Evolutionary conservation across 78 protist genomes (phyloP), one percentile per base, ranked within the genome.

Genomic region (Planoprotostelium fungivorum): DNA sequence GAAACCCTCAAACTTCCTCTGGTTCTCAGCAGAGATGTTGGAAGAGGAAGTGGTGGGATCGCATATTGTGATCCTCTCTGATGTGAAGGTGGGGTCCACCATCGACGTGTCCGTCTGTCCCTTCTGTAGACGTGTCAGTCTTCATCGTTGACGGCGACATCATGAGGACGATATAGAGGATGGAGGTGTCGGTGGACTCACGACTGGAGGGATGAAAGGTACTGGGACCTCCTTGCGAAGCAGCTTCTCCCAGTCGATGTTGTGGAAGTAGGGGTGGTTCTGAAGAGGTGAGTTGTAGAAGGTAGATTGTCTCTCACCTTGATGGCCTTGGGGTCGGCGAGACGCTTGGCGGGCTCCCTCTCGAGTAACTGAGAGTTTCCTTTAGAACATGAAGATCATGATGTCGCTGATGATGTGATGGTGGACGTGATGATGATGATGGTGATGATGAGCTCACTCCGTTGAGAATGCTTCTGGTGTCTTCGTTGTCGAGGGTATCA

Each of bases 241-340:
- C 35, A 96, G 85, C 86, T n/a, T n/a, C 36, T 88, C 96, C 97
- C 96, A 95, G 90, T 95, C 95, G 87, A 93, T 93, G 0, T 86
- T 23, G 1, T 36, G 36, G 35, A 92, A 95, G 92, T 87, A 95
- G 84, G 95, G 92, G 63, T 95, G 96, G 31, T 89, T 38, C 90
- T 91, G n/a, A n/a, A n/a, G n/a, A n/a, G n/a, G n/a, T n/a, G n/a
- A n/a, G n/a, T n/a, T n/a, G n/a, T n/a, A n/a, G n/a, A n/a, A n/a
- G n/a, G n/a, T n/a, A n/a, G n/a, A n/a, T n/a, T n/a, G n/a, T n/a
- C n/a, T n/a, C n/a, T n/a, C n/a, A n/a, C n/a, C n/a, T n/a, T 90
- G 63, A 95, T 95, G 10, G 87, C 38, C 87, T 92, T 89, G 73
- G 95, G 94, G 73, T 95, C 98, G 9, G 87, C 84, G 63, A 93